Evolutionary conservation across 2,329 filamentous ascomycete species (phyloP), one percentile per base, ranked within the genome.

Genomic region (Monosporascus sp.): DNA sequence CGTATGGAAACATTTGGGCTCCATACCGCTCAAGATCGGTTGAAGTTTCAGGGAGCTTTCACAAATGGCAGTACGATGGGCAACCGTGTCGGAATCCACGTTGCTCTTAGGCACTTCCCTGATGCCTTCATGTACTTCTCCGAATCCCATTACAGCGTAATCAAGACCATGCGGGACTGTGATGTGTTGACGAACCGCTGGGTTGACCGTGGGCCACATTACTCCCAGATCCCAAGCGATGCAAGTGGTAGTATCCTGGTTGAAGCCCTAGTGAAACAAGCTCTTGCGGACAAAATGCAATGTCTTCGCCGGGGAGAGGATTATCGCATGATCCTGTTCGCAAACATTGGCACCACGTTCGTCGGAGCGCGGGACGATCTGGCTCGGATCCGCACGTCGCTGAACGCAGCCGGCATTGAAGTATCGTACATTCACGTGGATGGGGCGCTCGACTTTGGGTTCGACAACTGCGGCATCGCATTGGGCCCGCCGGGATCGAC

Each of bases 21-120:
- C 15, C 15, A 14, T 18, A 35, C 31, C 9, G 15, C 38, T 15
- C 24, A 51, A 45, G 41, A 43, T 15, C 18, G 45, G 37, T n/a
- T 28, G n/a, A 2, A n/a, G 4, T 58, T 58, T 17, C 49, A 41
- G 37, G 53, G 53, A 18, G 46, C 45, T 15, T 55, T 58, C 41
- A 58, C 55, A 2, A 55, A 50, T 37, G 55, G 55, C 6, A 53
- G 53, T 41, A 58, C 53, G 3, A 58, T 58, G 51, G 55, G 55
- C 15, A 58, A 58, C 35, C 44, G 55, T 11, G 37, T 41, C 22
- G 55, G 55, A 7, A 55, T 58, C 18, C 51, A 49, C 40, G 49
- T 47, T 7, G 55, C 55, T 11, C 51, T 58, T 3, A 18, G n/a
- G 35, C 51, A 58, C 6, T 51, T 51, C 37, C 55, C 53, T 3